Evolutionary conservation across 1,284 basidiomycete genomes (phyloP).

Genomic region (Volvariella surrecta): DNA sequence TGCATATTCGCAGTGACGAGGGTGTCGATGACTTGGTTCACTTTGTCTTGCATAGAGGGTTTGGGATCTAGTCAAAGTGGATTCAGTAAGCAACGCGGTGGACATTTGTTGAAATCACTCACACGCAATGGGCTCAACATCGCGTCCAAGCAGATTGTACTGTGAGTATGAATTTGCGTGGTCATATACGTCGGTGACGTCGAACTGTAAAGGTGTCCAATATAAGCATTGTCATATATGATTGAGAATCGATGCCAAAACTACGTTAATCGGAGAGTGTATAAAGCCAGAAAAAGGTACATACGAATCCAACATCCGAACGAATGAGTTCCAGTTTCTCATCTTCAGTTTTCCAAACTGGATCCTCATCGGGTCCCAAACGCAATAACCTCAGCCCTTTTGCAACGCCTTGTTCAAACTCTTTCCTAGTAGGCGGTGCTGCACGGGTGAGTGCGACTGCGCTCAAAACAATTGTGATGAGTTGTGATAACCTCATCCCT

Average conservation of each 20-base stretch:
- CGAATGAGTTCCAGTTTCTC: constrained; percentile 14
- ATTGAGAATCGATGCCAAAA: too few relatives aligned
- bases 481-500: too few relatives aligned
- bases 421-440: neutral
- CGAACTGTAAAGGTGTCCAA: constrained; percentile 10
- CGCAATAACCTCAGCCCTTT: neutral
- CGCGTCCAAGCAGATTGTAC: too few relatives aligned
- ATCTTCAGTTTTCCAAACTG: constrained; percentile 17
- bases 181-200: constrained; percentile 14
- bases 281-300: constrained; percentile 4
- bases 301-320: constrained; percentile 12
- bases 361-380: constrained; percentile 8
- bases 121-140: too few relatives aligned
- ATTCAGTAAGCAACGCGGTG: too few relatives aligned
- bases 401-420: neutral
- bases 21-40: constrained; percentile 12
- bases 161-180: neutral
- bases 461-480: neutral
- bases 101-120: too few relatives aligned
- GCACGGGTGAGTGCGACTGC: neutral
- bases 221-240: too few relatives aligned
- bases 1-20: constrained; percentile 14
- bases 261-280: too few relatives aligned
- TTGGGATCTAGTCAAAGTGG: constrained; percentile 10
- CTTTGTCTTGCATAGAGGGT: constrained; percentile 12